phyloP scores from a whole-genome alignment of 345 rosid species.

The Linum trigynum region DNA sequence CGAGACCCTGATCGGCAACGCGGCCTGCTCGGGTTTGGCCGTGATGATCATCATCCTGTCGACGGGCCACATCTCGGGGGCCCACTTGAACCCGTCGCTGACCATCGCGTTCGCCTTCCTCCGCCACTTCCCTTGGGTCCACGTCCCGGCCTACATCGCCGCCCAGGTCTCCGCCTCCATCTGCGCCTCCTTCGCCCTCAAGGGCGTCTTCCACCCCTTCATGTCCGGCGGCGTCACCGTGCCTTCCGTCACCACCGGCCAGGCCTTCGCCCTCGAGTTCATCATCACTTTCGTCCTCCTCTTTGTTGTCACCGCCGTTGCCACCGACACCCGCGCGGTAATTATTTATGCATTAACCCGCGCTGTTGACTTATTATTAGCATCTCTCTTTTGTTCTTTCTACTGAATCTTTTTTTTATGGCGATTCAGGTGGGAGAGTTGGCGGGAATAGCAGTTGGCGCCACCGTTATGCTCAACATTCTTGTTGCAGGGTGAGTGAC shows the following conservation, averaged over 20 bases:
- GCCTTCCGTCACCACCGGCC: slow-evolving; percentile 63
- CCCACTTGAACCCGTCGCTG: slow-evolving; percentile 87
- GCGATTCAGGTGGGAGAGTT: slow-evolving; percentile 74
- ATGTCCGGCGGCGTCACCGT: slow-evolving; percentile 96
- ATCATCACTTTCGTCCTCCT: slow-evolving; percentile 81
- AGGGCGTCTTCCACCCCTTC: slow-evolving; percentile 73
- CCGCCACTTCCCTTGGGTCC: slow-evolving; percentile 91
- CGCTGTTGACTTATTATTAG: not conserved
- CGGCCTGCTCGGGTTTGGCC: slow-evolving; percentile 82
- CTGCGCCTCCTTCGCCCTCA: slow-evolving; percentile 88
- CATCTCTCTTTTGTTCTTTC: not conserved
- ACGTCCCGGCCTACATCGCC: slow-evolving; percentile 79
- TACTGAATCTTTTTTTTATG: not conserved
- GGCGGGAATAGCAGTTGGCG: slow-evolving; percentile 98
- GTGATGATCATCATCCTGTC: slow-evolving; percentile 89
- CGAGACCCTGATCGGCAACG: slow-evolving; percentile 80
- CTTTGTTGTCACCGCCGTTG: slow-evolving; percentile 90
- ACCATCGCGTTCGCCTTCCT: slow-evolving; percentile 82
- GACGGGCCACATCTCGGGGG: slow-evolving; percentile 94
- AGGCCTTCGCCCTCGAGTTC: slow-evolving; percentile 94
- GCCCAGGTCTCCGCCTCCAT: slow-evolving; percentile 89
- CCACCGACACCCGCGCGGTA: slow-evolving; percentile 97
- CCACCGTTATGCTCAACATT: slow-evolving; percentile 89
- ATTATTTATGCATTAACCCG: not conserved
- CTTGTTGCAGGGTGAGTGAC: slow-evolving; percentile 70